Base-by-base conservation (phyloP, 2,329 filamentous ascomycete species). In the Rhynchosporium secalis region DNA sequence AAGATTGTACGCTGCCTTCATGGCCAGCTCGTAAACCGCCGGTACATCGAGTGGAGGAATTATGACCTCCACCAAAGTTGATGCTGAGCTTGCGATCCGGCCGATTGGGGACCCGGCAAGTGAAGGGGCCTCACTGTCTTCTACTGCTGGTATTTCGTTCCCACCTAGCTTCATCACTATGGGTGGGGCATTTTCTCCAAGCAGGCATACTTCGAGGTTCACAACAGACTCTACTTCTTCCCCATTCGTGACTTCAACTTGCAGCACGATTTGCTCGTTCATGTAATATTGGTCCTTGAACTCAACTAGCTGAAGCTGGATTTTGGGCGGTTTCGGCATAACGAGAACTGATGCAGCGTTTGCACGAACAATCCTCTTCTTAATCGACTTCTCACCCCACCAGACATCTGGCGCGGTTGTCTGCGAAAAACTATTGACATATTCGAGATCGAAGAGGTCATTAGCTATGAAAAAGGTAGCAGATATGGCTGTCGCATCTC, bases 241-340 rank as follows among this genome's bases (percentile, higher is more conserved):
- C 55, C 87, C 87, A 69, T 99, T 99, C 61, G 86, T 72, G 3
- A 97, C 78, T 48, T 88, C 84, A 45, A 98, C 79, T 0, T 82
- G 77, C 28, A 98, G 75, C 6, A 79, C 78, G 33, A 97, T 84
- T 0, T 79, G 75, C 76, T 99, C 95, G 70, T 96, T 89, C 1
- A 90, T 90, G 73, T 96, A 98, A 74, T 94, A 96, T 60, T 92
- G 87, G 12, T 85, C 81, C 61, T 82, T 79, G 7, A 88, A 76
- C 46, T 85, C 82, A 2, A 84, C 79, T 9, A 91, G 77, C 31
- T 79, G 82, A 51, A 99, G 85, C 69, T 91, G 87, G 78, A 99
- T 86, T 76, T 97, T 98, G 0, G 95, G 95, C 33, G 94, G 95
- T 67, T 96, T 90, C 1, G 95, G 94, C 59, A 92, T 81, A 29